Evolutionary conservation across 768 basidiomycete genomes (phyloP), one percentile per base, ranked within the genome.

Genomic region (Agaricus subrufescens): DNA sequence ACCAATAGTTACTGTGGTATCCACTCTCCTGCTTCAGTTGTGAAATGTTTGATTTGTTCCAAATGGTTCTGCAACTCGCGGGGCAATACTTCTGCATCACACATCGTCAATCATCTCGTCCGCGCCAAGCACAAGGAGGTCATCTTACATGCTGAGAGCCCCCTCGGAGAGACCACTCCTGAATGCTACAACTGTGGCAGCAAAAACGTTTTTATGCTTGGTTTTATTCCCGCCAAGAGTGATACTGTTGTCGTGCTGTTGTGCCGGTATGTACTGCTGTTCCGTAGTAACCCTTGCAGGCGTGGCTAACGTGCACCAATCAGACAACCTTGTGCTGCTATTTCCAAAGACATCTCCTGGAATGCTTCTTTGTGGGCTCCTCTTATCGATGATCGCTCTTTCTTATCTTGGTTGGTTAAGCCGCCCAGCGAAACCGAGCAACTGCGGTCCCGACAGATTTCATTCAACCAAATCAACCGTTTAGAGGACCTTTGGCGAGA

Each of bases 11-110:
- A 99, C 66, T 99, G 97, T 65, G 97, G 97, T 25, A 98, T 98
- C 43, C 96, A 98, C 72, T 94, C 92, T 46, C 95, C 97, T 5
- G 90, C 95, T 5, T 94, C 92, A 37, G 97, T 99, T 26, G 97
- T 98, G 59, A 97, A 96, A 72, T 96, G 94, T 63, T 80, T 94
- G 48, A 67, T 95, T 48, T 96, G 94, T 66, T 82, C 86, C 19
- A 95, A 95, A 68, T 96, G 94, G 94, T 99, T 99, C 70, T 99
- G 97, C 78, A 99, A 99, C 69, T 96, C 96, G 10, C 85, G 97
- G 31, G 95, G 95, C 55, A 97, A 97, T 66, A 97, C 95, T 4
- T 97, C 95, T 1, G 94, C 95, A 1, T 98, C 96, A 1, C 97
- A 99, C 69, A 98, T 99, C 64, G 96, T 99, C 62, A 98, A 98